Evolutionary conservation across 192 early-diverging fungal genomes (phyloP), one percentile per base, ranked within the genome.

Genomic region (Entomortierella beljakovae): DNA sequence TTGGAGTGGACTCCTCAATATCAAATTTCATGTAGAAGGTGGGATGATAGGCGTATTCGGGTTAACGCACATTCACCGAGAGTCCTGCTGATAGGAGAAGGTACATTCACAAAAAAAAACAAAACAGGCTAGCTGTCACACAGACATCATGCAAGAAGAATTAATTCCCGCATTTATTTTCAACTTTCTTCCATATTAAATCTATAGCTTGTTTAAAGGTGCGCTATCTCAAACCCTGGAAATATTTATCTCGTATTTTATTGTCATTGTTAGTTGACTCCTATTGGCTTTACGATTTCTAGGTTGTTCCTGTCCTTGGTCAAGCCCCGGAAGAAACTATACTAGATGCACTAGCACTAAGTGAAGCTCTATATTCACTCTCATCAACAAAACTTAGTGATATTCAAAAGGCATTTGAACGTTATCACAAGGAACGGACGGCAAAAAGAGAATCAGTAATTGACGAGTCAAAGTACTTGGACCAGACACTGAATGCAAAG

Each of bases 301-400:
- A 77, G 74, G 28, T 50, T 10, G 58, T 77, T 4, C 65, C 74
- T 16, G 23, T 69, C 28, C 49, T 69, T 13, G 74, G 74, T 3
- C 52, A 77, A 33, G 52, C 74, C n/a, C 60, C 46, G 7, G 74
- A 69, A 29, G 74, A 77, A 22, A 57, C 66, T 16, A 77, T 77
- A 1, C 48, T 77, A 6, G 74, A 77, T 46, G 74, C 66, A 28
- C 54, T 77, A 2, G 60, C 66, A 1, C 26, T 77, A 22, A 54
- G 52, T 13, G 74, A 77, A 31, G 66, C 37, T 15, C 55, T 77
- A 3, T 33, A 64, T 15, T 29, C 64, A 28, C 52, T 77, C 2
- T 66, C 59, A 0, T 69, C 74, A 2, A 63, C 55, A 33, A 48
- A 53, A 10, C n/a, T 62, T 15, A 15, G 16, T 2, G 65, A 64